Evolutionary conservation across 345 rosid genomes (phyloP), one percentile per base, ranked within the genome.

Genomic region (sweet orange (Citrus sinensis)): DNA sequence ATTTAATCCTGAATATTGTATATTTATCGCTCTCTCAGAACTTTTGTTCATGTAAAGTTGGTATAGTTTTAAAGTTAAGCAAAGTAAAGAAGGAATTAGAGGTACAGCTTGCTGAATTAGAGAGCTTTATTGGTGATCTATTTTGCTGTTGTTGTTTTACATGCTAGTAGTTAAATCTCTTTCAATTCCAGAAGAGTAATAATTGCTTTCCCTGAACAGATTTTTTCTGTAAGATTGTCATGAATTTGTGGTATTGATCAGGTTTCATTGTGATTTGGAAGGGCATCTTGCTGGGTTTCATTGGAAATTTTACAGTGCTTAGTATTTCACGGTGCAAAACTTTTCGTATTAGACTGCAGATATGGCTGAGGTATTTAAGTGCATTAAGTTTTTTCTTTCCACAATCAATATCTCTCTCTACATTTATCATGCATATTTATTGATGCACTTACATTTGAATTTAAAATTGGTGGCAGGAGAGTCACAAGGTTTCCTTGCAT

Each of bases 311-410:
- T 59, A 56, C 29, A 34, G 35, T 9, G 35, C 9, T 30, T 10
- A 42, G 61, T 24, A 35, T 29, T 61, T 27, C n/a, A 20, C 10
- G 10, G 59, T 16, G n/a, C 59, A 69, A 49, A 10, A 4, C 20
- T 30, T 35, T 58, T 71, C 20, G 0, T 32, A 13, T 69, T 55
- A 59, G 51, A 29, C 71, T 56, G 74, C 35, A 59, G 76, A 63
- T 76, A 94, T 92, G 97, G 92, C 91, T 63, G 97, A 94, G 98
- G 97, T 91, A 85, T 37, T 35, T 20, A 77, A 35, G 24, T 32
- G 42, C 11, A 39, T 39, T 7, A 1, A 55, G 24, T 22, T 79
- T 14, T 42, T 79, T 7, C 27, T 64, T 72, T 34, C 9, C 35
- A 10, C 9, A 55, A 55, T 61, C 30, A 32, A 6, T 75, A 9